Base-by-base conservation (phyloP, 2,329 filamentous ascomycete genomes). In the Botrytis sinoallii region DNA sequence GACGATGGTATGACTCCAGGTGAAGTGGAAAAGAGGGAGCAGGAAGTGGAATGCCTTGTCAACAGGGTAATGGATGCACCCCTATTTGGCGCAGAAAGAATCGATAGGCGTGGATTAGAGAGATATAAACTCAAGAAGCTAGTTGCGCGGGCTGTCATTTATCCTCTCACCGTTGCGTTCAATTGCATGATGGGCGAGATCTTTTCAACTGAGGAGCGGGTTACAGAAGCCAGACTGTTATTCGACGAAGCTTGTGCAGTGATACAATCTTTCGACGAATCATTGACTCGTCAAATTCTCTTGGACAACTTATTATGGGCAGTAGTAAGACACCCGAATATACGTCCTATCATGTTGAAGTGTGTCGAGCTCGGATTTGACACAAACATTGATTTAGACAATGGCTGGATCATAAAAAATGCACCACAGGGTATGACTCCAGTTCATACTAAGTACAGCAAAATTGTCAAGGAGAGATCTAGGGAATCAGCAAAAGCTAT, bases 321-420 rank as follows among this genome's bases (percentile, higher is more conserved):
- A 52, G 59, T 71, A 40, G 25, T 71, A 40, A 64, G 44, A 64
- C 20, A 22, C 3, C 57, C 69, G 25, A 42, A 38, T 0, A 22
- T 32, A 40, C 32, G 35, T 38, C 57, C 55, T 25, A 14, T 65
- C 38, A 71, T 71, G 69, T 71, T 29, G 32, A 46, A 65, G 32
- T 55, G 69, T 52, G 55, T 71, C 10, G n/a, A 64, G 8, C 25
- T 32, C 10, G 69, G 59, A 20, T 38, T 32, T 25, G 18, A 29
- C 59, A 71, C 69, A 8, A 71, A 48, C 20, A 22, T 65, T 29
- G 69, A 71, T 46, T 14, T 71, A 32, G 69, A 71, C 59, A 71
- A 71, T 10, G 69, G 59, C 18, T 71, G 44, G 44, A 64, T 71
- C 44, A 71, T 65, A 65, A 52, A 52, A 18, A 35, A 65, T 64